phyloP scores from a whole-genome alignment of 1,139 yeast genomes.

The Pichia sp. region DNA sequence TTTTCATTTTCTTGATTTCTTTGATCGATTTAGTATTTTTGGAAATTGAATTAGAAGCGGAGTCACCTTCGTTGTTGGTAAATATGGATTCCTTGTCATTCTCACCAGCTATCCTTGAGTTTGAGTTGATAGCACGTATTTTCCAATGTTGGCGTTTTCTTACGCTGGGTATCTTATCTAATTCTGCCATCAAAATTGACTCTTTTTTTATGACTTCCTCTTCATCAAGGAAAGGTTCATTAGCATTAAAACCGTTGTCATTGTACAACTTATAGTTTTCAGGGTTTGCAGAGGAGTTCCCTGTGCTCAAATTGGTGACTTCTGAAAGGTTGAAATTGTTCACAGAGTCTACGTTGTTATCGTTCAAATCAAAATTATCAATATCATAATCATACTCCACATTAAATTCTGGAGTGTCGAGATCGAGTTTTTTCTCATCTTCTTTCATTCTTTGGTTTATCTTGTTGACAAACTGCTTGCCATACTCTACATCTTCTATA shows the following conservation, averaged over 20 bases:
- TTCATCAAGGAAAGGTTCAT: background rate
- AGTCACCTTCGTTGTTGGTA: background rate
- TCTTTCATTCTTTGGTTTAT: constrained; percentile 8
- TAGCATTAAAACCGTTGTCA: background rate
- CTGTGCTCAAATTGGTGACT: background rate
- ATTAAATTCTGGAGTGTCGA: constrained; percentile 2
- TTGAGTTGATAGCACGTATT: background rate
- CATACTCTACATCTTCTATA: constrained; percentile 13
- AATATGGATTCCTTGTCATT: background rate
- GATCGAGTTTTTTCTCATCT: constrained; percentile 1
- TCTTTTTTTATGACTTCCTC: background rate
- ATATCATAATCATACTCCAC: constrained; percentile 15
- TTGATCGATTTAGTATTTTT: background rate
- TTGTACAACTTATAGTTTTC: background rate
- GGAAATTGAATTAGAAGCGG: background rate
- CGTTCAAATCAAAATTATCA: constrained; percentile 18
- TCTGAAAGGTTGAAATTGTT: background rate
- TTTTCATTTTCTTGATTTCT: background rate
- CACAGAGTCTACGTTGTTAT: background rate
- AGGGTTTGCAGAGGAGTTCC: background rate
- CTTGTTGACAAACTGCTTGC: constrained; percentile 9
- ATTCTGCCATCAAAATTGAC: background rate
- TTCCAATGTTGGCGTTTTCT: background rate
- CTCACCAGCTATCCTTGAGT: background rate
- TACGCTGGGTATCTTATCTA: background rate